These are phyloP conservation scores for Stromatinia cepivora DNA, from an alignment of 2,329 filamentous ascomycete genomes.

Conservation along the genomic window DNA sequence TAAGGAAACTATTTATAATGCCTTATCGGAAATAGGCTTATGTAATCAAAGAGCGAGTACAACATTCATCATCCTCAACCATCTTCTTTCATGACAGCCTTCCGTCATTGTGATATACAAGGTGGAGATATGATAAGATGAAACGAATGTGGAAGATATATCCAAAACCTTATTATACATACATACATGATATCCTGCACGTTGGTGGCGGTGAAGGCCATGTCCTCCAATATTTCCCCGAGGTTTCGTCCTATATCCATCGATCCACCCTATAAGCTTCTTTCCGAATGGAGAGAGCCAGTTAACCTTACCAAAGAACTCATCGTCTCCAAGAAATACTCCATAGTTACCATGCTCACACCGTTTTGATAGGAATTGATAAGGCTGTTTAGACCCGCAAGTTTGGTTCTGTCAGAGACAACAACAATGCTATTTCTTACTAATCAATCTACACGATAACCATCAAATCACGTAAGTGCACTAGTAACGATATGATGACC, in stretches of 20 bases:
- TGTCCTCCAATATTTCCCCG: background rate
- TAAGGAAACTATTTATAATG: too few species aligned
- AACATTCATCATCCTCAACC: too few species aligned
- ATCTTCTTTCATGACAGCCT: too few species aligned
- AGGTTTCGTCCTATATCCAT: conserved; percentile 4
- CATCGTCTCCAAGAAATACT: background rate
- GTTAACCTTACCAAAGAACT: background rate
- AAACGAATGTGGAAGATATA: background rate
- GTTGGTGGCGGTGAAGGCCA: conserved; percentile 4
- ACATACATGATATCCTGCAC: too few species aligned
- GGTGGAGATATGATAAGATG: background rate
- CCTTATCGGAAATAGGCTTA: too few species aligned
- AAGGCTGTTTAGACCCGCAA: conserved; percentile 10
- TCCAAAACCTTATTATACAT: background rate
- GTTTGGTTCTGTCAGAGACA: conserved; percentile 3
- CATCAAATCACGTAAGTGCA: background rate
- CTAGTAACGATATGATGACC: background rate
- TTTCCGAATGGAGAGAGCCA: background rate
- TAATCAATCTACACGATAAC: background rate
- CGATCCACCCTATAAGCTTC: background rate
- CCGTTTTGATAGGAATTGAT: background rate
- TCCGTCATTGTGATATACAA: too few species aligned
- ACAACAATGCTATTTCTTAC: background rate
- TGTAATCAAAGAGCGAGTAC: too few species aligned
- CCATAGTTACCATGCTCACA: background rate